Evolutionary conservation across 352 stramenopile genomes (phyloP).

Genomic region (Phytophthora citrophthora): DNA sequence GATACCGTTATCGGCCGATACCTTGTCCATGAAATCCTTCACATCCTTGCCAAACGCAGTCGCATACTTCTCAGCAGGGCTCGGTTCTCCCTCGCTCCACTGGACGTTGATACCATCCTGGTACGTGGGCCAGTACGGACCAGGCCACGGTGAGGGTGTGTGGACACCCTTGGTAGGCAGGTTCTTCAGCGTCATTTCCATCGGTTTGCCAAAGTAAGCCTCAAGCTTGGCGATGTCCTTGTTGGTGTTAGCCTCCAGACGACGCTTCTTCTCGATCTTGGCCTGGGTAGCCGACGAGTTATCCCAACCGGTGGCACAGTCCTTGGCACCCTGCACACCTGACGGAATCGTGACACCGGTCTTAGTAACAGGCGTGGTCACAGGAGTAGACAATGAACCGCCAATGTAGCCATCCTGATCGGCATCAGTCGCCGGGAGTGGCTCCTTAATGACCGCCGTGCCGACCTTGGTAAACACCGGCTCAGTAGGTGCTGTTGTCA

Average conservation of each 20-base stretch:
- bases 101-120: conserved; percentile 67
- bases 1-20: conserved; percentile 45
- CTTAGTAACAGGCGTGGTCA: conserved; percentile 14
- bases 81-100: conserved; percentile 9
- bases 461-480: conserved; percentile 26
- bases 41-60: conserved; percentile 47
- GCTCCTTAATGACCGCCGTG: conserved; percentile 15
- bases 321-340: conserved; percentile 20
- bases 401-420: conserved; percentile 17
- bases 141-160: conserved; percentile 41
- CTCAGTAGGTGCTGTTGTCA: conserved; percentile 12
- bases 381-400: not conserved
- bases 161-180: conserved; percentile 23
- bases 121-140: conserved; percentile 68
- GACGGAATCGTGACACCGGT: conserved; percentile 4
- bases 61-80: conserved; percentile 55
- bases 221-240: conserved; percentile 36
- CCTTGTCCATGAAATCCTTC: conserved; percentile 39
- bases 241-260: conserved; percentile 23
- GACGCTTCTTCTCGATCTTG: conserved; percentile 21
- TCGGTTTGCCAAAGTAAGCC: conserved; percentile 27
- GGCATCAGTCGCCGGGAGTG: not conserved
- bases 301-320: conserved; percentile 34
- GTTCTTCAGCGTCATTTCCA: conserved; percentile 33
- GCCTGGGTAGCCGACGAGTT: conserved; percentile 6